Evolutionary conservation across 345 rosid genomes (phyloP).

Genomic region (Rhodamnia argentea): DNA sequence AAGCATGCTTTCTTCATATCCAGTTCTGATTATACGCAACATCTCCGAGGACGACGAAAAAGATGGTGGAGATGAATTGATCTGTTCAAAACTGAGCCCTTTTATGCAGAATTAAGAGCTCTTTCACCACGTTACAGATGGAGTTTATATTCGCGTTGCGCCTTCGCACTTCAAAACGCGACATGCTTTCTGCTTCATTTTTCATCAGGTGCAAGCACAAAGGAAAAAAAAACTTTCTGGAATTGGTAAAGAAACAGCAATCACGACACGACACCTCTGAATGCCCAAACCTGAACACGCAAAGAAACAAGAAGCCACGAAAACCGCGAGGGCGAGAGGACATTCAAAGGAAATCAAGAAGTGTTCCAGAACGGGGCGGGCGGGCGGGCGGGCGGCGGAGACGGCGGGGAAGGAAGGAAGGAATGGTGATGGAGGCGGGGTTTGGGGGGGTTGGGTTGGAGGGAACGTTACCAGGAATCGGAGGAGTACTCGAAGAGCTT

Average conservation of each 20-base stretch:
- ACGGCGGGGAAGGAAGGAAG: too few relatives aligned
- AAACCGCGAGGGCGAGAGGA: neutral
- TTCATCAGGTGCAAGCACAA: neutral
- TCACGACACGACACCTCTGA: neutral
- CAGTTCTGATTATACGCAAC: neutral
- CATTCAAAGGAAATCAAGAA: neutral
- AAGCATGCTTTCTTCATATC: neutral
- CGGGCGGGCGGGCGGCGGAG: too few relatives aligned
- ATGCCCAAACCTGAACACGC: neutral
- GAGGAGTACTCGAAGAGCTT: constrained; percentile 35
- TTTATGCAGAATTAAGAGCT: neutral
- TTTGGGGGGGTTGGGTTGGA: neutral
- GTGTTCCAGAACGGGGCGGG: neutral
- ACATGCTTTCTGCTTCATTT: neutral
- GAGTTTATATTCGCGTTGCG: neutral
- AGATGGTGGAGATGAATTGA: neutral
- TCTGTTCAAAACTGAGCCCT: neutral
- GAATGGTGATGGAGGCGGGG: neutral
- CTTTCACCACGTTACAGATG: neutral
- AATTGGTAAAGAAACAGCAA: neutral
- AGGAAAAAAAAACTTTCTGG: neutral
- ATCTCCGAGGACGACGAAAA: neutral
- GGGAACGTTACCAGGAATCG: constrained; percentile 22
- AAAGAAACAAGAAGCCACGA: neutral
- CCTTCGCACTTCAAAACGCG: neutral